Conservation (phyloP, 202 grass and related monocot species). For the Brachypodium distachyon region DNA sequence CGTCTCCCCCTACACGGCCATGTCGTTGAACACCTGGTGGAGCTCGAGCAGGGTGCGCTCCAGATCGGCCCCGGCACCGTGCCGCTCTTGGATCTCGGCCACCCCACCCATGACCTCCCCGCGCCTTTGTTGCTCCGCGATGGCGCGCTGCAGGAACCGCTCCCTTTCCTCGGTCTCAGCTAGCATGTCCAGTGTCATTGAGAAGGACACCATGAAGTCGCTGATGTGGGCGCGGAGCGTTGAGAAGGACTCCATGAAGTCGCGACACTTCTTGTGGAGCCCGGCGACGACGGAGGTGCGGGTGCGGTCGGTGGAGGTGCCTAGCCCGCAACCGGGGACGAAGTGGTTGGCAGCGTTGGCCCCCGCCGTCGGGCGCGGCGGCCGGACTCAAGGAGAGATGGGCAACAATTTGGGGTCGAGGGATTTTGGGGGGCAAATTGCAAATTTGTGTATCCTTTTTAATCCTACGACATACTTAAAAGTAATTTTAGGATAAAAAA, state of each 20-base stretch:
- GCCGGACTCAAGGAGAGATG: constrained; percentile 80
- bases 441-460: too few species aligned
- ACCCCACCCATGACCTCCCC: constrained; percentile 58
- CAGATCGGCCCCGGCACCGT: constrained; percentile 60
- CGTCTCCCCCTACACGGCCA: too few species aligned
- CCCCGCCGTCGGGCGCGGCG: constrained; percentile 83
- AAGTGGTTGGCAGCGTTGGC: constrained; percentile 88
- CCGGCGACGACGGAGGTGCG: constrained; percentile 61
- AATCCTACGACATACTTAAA: too few species aligned
- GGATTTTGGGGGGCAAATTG: too few species aligned
- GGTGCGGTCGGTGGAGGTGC: constrained; percentile 66
- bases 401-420: too few species aligned
- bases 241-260: constrained; percentile 74
- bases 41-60: constrained; percentile 75
- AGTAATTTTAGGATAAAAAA: too few species aligned
- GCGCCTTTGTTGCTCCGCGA: constrained; percentile 75
- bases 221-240: constrained; percentile 46
- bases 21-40: constrained; percentile 98
- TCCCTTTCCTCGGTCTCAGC: constrained; percentile 69
- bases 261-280: constrained; percentile 82
- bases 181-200: constrained; percentile 58
- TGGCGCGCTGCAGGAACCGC: constrained; percentile 70
- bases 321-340: constrained; percentile 52
- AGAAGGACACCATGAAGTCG: too few species aligned
- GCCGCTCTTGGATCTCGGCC: constrained; percentile 91